Base-by-base conservation (phyloP, 257 asterid genomes). In the Nemophila menziesii region DNA sequence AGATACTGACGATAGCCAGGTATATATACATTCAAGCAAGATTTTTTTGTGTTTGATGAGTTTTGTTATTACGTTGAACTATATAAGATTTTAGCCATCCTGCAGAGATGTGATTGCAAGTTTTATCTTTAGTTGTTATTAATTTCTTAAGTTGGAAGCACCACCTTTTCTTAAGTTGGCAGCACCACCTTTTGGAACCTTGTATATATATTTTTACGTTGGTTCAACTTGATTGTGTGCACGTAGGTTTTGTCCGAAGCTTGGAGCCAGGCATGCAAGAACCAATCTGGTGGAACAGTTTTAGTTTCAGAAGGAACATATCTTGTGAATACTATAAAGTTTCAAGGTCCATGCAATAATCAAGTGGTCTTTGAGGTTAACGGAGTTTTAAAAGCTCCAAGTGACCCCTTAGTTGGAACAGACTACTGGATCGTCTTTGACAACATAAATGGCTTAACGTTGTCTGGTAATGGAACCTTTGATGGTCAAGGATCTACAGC, bases 281-380 rank as follows among this genome's bases (percentile, higher is more conserved):
- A 11, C 12, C 20, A n/a, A 5, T 26, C 13, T 26, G 56, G 56
- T 6, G 49, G 56, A 21, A 48, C 51, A 20, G 22, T 57, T n/a
- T 23, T n/a, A 7, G 6, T 57, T 16, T 56, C 63, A 41, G 1
- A 4, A 4, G 63, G 63, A 13, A 43, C 16, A 3, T 57, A 48
- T 39, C 18, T 48, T 16, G 15, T 57, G 20, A 41, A 48, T 11
- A 17, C 51, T 7, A 20, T 48, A 2, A 16, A 15, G 22, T 29
- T 57, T 17, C 10, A 33, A 34, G 63, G 63, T 34, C 63, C 56
- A 1, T 57, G 63, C 44, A 50, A 22, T 10, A 56, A 50, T 15
- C 56, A 11, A 20, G 33, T 17, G 0, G 8, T 14, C 18, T 40
- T 57, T 22, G 12, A 26, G 15, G 16, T 57, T 8, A 12, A 48